These are phyloP conservation scores for Colletotrichum ledebouriae DNA, from an alignment of 2,329 filamentous ascomycete species.

Conservation along the genomic window DNA sequence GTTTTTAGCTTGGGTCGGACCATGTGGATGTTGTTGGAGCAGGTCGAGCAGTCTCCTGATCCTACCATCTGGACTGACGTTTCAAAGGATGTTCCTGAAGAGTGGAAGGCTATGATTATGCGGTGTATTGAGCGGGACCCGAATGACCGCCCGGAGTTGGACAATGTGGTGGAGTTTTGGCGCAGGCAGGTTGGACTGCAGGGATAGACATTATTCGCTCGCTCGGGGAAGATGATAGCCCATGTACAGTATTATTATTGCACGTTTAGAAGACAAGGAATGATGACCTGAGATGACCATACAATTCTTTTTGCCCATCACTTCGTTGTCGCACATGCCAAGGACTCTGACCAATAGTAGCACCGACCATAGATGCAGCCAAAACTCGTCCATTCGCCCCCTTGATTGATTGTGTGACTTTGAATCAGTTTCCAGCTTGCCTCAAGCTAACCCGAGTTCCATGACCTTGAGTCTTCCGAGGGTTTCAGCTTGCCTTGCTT, in stretches of 20 bases:
- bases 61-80: slow-evolving; percentile 26
- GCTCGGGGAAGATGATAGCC: background rate
- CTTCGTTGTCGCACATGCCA: too few species aligned
- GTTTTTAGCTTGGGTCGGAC: slow-evolving; percentile 44
- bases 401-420: too few species aligned
- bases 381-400: too few species aligned
- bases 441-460: too few species aligned
- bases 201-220: background rate
- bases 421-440: too few species aligned
- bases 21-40: slow-evolving; percentile 45
- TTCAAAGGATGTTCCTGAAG: slow-evolving; percentile 34
- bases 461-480: too few species aligned
- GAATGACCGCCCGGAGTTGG: slow-evolving; percentile 37
- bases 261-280: background rate
- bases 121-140: slow-evolving; percentile 40
- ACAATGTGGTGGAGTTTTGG: slow-evolving; percentile 42
- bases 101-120: slow-evolving; percentile 37
- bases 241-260: background rate
- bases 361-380: too few species aligned
- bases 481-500: too few species aligned
- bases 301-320: too few species aligned
- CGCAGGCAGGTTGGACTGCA: background rate
- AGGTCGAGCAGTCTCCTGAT: slow-evolving; percentile 39
- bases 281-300: background rate
- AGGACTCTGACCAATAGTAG: too few species aligned